Base-by-base conservation (phyloP, 2,329 filamentous ascomycete genomes). In the Nigrospora oryzae region DNA sequence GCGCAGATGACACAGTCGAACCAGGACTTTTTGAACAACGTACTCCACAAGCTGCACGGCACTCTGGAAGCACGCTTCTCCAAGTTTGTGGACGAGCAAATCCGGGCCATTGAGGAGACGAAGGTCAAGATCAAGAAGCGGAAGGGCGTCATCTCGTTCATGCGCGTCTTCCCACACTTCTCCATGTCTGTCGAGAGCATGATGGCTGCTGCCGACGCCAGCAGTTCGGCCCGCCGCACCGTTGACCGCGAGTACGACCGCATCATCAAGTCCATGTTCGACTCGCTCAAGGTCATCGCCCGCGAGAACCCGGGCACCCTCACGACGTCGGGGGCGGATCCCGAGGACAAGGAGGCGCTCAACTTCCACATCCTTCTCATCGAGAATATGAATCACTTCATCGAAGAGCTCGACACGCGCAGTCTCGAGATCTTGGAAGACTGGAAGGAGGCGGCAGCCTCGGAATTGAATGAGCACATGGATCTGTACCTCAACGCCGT, bases 41-140 rank as follows among this genome's bases (percentile, higher is more conserved):
- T 86, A 2, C 69, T 97, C 3, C 85, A 93, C 55, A 89, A 88
- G 58, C 70, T 95, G 11, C 87, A 93, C 53, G 77, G 81, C 45
- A 79, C 78, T 36, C 71, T 97, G 15, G 80, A 85, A 53, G 76
- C 78, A 3, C 78, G 87, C 3, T 96, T 95, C 68, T 82, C 77
- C 49, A 89, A 87, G 50, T 96, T 97, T 56, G 81, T 97, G 10
- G 91, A 97, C 53, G 89, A 95, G 51, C 93, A 98, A 62, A 86
- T 97, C 47, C 86, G 88, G 23, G 90, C 89, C 5, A 95, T 97
- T 51, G 93, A 97, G 66, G 93, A 97, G 49, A 97, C 90, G 35
- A 97, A 97, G 66, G 91, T 98, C 63, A 96, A 96, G 71, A 89
- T 96, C 66, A 96, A 95, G 73, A 97, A 97, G 73, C 85, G 93